Conservation (phyloP, 371 early-diverging fungal genomes). For the Mucor plumbeus region DNA sequence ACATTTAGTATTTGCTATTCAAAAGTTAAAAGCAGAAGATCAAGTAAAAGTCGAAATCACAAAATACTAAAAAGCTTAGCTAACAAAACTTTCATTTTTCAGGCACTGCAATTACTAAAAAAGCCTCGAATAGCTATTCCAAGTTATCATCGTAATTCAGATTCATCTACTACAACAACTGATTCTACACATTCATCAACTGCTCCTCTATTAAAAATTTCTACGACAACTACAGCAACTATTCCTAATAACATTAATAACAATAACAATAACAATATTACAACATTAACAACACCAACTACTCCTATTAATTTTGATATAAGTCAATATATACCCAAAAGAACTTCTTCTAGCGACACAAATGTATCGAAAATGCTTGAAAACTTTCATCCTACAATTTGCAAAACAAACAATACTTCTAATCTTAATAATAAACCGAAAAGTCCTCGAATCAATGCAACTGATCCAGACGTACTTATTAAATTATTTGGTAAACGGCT, state of each 20-base stretch:
- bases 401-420: background rate
- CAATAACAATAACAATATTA: background rate
- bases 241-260: background rate
- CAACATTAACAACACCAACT: background rate
- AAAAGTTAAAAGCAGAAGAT: slow-evolving; percentile 24
- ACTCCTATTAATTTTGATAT: slow-evolving; percentile 23
- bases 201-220: background rate
- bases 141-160: background rate
- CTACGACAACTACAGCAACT: background rate
- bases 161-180: background rate
- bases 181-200: slow-evolving; percentile 4
- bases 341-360: slow-evolving; percentile 29
- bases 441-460: slow-evolving; percentile 23
- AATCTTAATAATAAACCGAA: slow-evolving; percentile 1
- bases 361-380: slow-evolving; percentile 28
- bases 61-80: background rate
- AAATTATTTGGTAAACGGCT: slow-evolving; percentile 29
- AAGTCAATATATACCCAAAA: slow-evolving; percentile 36
- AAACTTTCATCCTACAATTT: slow-evolving; percentile 23
- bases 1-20: slow-evolving; percentile 19
- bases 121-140: slow-evolving; percentile 25
- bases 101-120: background rate
- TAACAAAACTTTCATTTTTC: background rate
- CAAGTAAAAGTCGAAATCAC: slow-evolving; percentile 13
- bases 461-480: slow-evolving; percentile 23